A percentile compares a stretch with the other conserved stretches of the same genome.
Conservation (phyloP, 2,329 filamentous ascomycete species). For the Alternaria arbusti region DNA sequence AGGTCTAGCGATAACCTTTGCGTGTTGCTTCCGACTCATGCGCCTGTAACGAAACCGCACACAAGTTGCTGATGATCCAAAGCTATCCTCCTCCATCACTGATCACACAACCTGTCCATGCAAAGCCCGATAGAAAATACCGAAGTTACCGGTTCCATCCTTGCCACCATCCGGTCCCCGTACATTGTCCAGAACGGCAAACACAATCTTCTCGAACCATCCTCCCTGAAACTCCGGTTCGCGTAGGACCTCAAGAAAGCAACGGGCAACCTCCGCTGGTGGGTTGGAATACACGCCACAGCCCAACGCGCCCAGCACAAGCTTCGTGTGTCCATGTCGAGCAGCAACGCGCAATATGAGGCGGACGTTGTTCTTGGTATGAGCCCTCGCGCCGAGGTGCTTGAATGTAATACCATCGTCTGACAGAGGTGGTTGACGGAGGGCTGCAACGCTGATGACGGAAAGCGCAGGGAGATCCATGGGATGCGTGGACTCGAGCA, state of each 20-base stretch:
- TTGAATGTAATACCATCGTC: slow-evolving; percentile 22
- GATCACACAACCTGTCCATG: slow-evolving; percentile 30
- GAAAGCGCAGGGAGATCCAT: slow-evolving; percentile 60
- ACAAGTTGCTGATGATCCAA: not conserved
- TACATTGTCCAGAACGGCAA: slow-evolving; percentile 63
- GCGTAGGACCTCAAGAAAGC: slow-evolving; percentile 66
- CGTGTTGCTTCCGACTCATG: not conserved
- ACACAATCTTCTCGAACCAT: slow-evolving; percentile 70
- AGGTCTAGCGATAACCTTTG: not conserved
- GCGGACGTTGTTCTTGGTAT: slow-evolving; percentile 69
- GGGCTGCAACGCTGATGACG: slow-evolving; percentile 66
- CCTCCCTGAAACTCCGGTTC: slow-evolving; percentile 68
- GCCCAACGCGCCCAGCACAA: slow-evolving; percentile 73
- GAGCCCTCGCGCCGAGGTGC: slow-evolving; percentile 51
- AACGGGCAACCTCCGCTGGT: slow-evolving; percentile 64
- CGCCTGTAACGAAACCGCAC: not conserved
- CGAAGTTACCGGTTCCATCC: slow-evolving; percentile 57
- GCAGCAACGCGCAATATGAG: slow-evolving; percentile 66
- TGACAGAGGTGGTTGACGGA: slow-evolving; percentile 51
- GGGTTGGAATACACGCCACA: slow-evolving; percentile 73
- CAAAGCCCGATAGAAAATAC: slow-evolving; percentile 51
- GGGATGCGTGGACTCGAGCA: slow-evolving; percentile 50
- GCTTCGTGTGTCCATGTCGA: slow-evolving; percentile 60
- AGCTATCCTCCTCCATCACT: not conserved
- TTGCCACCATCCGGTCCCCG: slow-evolving; percentile 30